Evolutionary conservation across 768 basidiomycete species (phyloP), one percentile per base, ranked within the genome.

Genomic region (Pholiota conissans): DNA sequence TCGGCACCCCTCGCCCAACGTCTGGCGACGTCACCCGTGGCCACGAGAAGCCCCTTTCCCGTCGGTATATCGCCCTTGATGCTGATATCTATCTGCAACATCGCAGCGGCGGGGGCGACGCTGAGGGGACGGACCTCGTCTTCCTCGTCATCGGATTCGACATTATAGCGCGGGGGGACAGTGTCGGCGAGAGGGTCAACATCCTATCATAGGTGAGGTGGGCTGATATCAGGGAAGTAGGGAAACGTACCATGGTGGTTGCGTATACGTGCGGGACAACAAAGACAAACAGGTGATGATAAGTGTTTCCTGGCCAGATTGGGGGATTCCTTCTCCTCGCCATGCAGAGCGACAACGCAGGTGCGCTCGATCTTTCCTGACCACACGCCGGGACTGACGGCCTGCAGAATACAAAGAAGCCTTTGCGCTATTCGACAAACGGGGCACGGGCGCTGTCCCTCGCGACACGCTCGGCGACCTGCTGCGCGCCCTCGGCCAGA

Each of bases 361-460:
- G 74, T 74, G 26, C 55, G 67, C 49, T 40, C n/a, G 74, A 18
- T 5, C n/a, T 29, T 14, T 27, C 13, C 30, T 32, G 30, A 6
- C 30, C 30, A 32, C 13, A 6, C 30, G 13, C 30, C 13, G 30
- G n/a, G n/a, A n/a, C n/a, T n/a, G n/a, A 51, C 30, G 32, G n/a
- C 32, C 13, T n/a, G n/a, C 63, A 92, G 94, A 95, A 75, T 95
- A 95, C 80, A 93, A 93, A 68, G 94, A 98, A 73, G 95, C 95
- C 1, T 98, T 98, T 67, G 95, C 97, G 45, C 86, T 99, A 29
- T 98, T 98, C 73, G 97, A 99, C 78, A 98, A 98, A 79, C 87
- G 87, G 63, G 97, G 97, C 34, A 92, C 90, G 2, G 95, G 95
- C 14, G 82, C 90, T 13, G 92, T 99, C 28, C 90, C 95, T 0